A percentile compares a stretch with the other conserved stretches of the same genome.
Evolutionary conservation across 805 yeast genomes (phyloP).

Genomic region (Candida lessepsii): DNA sequence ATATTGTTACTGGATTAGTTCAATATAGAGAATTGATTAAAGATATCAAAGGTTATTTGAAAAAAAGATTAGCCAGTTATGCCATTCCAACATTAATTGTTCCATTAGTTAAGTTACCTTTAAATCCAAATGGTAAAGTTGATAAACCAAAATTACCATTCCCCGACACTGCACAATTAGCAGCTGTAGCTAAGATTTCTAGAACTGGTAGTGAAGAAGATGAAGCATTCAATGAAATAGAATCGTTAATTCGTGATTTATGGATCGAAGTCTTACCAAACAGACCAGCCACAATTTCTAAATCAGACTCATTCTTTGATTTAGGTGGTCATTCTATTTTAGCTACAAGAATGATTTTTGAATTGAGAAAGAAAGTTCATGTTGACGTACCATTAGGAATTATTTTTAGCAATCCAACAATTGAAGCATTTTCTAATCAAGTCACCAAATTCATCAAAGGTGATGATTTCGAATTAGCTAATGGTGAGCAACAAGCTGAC

Average conservation of each 20-base stretch:
- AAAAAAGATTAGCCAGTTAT: slow-evolving; percentile 85
- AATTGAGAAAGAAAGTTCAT: slow-evolving; percentile 71
- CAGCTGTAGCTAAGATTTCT: slow-evolving; percentile 61
- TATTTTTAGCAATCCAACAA: slow-evolving; percentile 86
- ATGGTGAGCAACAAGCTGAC: slow-evolving; percentile 18
- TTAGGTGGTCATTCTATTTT: slow-evolving; percentile 97
- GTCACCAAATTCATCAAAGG: slow-evolving; percentile 57
- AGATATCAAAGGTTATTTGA: slow-evolving; percentile 71
- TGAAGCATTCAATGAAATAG: slow-evolving; percentile 56
- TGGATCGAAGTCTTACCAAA: slow-evolving; percentile 88
- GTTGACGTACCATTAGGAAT: slow-evolving; percentile 87
- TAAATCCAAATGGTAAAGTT: slow-evolving; percentile 97
- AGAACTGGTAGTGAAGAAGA: slow-evolving; percentile 47
- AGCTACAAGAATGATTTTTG: slow-evolving; percentile 96
- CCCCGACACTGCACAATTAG: slow-evolving; percentile 86
- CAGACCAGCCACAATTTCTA: slow-evolving; percentile 72
- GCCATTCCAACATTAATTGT: slow-evolving; percentile 92
- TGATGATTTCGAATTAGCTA: slow-evolving; percentile 46
- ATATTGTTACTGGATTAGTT: slow-evolving; percentile 75
- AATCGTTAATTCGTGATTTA: slow-evolving; percentile 68
- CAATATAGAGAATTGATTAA: slow-evolving; percentile 73
- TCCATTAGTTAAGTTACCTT: slow-evolving; percentile 80
- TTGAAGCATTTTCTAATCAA: slow-evolving; percentile 72
- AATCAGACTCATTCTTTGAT: slow-evolving; percentile 90
- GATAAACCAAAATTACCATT: slow-evolving; percentile 96